A percentile compares a stretch with the other conserved stretches of the same genome.
Evolutionary conservation across 148 eudicot genomes (phyloP).

Genomic region (Rhododendron kiyosumense): DNA sequence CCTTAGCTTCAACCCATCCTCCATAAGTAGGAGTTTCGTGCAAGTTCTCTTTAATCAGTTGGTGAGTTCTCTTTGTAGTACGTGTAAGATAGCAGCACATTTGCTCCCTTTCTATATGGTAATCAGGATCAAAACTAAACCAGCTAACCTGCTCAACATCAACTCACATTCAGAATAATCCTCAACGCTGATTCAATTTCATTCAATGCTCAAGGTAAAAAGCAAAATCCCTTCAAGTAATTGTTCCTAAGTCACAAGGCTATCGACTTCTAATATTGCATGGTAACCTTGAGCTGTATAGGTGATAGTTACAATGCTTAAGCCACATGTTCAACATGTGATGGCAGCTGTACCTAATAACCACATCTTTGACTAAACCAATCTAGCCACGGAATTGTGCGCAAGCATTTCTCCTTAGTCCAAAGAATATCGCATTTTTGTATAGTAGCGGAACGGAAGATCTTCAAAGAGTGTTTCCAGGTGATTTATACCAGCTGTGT

Average conservation of each 20-base stretch:
- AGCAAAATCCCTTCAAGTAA: background rate
- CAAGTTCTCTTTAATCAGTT: constrained; percentile 83
- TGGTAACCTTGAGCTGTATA: background rate
- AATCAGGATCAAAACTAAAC: constrained; percentile 95
- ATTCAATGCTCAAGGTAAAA: background rate
- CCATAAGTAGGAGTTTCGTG: constrained; percentile 99
- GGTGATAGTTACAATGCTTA: background rate
- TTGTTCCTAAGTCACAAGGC: background rate
- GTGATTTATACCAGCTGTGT: background rate
- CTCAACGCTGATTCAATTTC: background rate
- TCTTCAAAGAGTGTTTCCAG: background rate
- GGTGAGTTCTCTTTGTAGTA: constrained; percentile 85
- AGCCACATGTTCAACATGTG: background rate
- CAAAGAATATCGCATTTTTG: background rate
- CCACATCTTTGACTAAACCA: background rate
- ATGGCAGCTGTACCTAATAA: background rate
- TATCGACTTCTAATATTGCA: background rate
- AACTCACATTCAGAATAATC: constrained; percentile 20
- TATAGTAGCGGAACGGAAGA: background rate
- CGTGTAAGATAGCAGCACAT: constrained; percentile 99
- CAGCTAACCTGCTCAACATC: constrained; percentile 72
- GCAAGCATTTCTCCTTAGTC: background rate
- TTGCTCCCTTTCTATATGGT: constrained; percentile 80
- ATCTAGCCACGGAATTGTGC: background rate
- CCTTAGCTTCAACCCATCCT: constrained; percentile 99